Base-by-base conservation (phyloP, 1,284 basidiomycete genomes). In the Termitomyces sp. region DNA sequence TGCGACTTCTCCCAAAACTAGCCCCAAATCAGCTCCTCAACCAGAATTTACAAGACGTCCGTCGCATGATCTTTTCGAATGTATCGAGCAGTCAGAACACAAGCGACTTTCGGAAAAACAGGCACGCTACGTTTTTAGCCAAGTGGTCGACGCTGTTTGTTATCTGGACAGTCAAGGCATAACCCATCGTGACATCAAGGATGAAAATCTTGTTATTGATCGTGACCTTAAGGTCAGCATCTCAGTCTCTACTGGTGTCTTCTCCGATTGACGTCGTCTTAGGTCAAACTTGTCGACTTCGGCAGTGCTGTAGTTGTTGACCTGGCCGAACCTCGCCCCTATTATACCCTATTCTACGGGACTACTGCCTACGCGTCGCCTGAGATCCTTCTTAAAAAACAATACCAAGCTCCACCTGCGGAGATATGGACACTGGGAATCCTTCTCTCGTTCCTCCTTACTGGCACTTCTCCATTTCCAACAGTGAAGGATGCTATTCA, bases 341-440 rank as follows among this genome's bases (percentile, higher is more conserved):
- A 78, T 58, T 86, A 92, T 70, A 79, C 79, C 19, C 76, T 83
- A 39, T 94, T 94, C 73, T 90, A 83, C 65, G 90, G 90, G 41
- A 92, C 90, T 15, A 83, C 86, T 26, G 88, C 86, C 13, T 92
- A 91, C 64, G 88, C 88, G 3, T 81, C 87, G 21, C 80, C 89
- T 15, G 93, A 96, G 68, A 89, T 95, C 59, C 76, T 95, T 33
- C 78, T 79, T 44, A 89, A 92, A 65, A 76, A 83, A 64, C 77
- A 81, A 5, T 89, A 89, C 64, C 82, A 82, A 63, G 86, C 92
- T 0, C 83, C 86, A 1, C 87, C 90, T 9, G 88, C 89, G 17
- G 94, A 96, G 70, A 81, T 95, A 43, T 96, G 93, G 94, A 91
- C 90, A 1, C 79, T 95, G n/a, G 94, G 94, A 31, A 88, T 96